These are phyloP conservation scores for Amaranthus palmeri DNA, from an alignment of 148 eudicot species.

Conservation along the genomic window DNA sequence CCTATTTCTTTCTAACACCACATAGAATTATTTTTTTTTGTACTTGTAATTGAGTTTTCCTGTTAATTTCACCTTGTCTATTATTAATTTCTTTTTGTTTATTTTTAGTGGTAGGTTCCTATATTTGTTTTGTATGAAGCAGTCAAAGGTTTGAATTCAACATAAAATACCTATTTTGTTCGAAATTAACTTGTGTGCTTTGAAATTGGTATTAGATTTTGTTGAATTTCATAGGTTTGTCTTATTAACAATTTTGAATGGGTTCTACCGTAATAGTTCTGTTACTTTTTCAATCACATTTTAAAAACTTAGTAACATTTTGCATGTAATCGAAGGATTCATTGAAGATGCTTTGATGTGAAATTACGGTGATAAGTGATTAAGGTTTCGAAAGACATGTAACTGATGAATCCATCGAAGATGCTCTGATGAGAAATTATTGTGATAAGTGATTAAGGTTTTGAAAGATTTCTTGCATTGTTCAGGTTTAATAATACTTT, in stretches of 20 bases:
- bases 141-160: background rate
- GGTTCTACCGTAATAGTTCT: background rate
- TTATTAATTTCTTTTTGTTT: background rate
- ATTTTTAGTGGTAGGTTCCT: background rate
- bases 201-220: slow-evolving; percentile 1
- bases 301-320: background rate
- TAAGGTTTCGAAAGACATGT: background rate
- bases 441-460: too few relatives aligned
- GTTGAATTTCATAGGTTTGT: background rate
- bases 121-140: slow-evolving; percentile 7
- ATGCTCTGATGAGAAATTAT: too few relatives aligned
- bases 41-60: slow-evolving; percentile 1
- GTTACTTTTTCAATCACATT: background rate
- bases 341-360: background rate
- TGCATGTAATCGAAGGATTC: background rate
- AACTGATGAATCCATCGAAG: too few relatives aligned
- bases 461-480: too few relatives aligned
- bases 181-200: background rate
- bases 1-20: background rate
- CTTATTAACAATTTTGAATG: slow-evolving; percentile 6
- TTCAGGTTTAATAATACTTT: too few relatives aligned
- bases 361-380: background rate
- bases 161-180: background rate
- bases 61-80: background rate
- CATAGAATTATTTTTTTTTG: too few relatives aligned